Percentiles rank a stretch among this genome's conserved stretches.
phyloP scores from a whole-genome alignment of 306 rosid genomes.

The Rosa lucieae region DNA sequence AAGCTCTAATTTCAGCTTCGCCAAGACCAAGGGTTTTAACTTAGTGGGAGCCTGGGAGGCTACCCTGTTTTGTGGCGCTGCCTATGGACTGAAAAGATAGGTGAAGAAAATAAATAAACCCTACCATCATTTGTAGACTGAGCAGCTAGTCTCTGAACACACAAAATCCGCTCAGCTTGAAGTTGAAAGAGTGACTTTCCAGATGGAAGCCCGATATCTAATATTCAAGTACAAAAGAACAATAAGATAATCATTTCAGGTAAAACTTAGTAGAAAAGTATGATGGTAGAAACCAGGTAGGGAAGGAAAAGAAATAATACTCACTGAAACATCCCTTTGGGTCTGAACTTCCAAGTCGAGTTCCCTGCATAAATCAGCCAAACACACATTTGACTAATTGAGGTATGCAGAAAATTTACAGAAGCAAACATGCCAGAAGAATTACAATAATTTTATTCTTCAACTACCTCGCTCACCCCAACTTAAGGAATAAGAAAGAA shows the following conservation, averaged over 20 bases:
- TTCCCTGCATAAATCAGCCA: constrained; percentile 66
- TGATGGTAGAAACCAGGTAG: constrained; percentile 19
- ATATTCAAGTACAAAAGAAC: constrained; percentile 17
- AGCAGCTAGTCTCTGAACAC: constrained; percentile 83
- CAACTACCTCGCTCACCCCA: not conserved
- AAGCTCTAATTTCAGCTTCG: not conserved
- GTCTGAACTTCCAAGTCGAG: constrained; percentile 98
- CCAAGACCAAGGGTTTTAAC: not conserved
- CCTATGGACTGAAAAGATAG: not conserved
- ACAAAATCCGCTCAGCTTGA: constrained; percentile 97
- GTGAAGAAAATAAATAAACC: constrained; percentile 6
- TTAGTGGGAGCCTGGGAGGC: not conserved
- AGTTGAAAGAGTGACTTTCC: constrained; percentile 97
- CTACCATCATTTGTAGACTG: constrained; percentile 70
- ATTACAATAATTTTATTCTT: not conserved
- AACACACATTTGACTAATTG: not conserved
- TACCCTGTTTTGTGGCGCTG: not conserved
- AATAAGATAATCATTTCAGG: constrained; percentile 3
- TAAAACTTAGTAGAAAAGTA: not conserved
- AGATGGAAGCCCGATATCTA: constrained; percentile 98
- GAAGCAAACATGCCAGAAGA: not conserved
- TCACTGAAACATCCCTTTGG: constrained; percentile 99
- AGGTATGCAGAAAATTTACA: not conserved
- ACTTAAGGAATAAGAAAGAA: not conserved
- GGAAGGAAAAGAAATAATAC: constrained; percentile 27